Evolutionary conservation across 2,329 filamentous ascomycete species (phyloP).

Genomic region (Seiridium unicorne): DNA sequence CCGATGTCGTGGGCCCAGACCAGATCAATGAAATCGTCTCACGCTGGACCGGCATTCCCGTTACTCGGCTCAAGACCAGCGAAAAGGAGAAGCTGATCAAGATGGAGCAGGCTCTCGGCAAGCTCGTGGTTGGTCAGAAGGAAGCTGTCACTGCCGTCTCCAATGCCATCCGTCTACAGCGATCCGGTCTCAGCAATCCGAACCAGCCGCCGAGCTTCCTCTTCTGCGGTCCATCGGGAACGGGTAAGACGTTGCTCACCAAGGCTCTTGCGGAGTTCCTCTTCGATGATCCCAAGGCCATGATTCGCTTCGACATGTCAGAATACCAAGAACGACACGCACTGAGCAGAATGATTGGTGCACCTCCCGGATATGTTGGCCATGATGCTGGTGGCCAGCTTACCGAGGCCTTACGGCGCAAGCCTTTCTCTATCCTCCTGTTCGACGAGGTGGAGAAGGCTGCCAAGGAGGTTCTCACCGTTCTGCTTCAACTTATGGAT

Average conservation of each 20-base stretch:
- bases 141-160: slow-evolving; percentile 92
- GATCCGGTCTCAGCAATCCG: slow-evolving; percentile 90
- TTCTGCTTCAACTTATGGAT: slow-evolving; percentile 98
- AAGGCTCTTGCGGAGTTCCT: slow-evolving; percentile 97
- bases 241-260: slow-evolving; percentile 94
- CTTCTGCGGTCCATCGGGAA: slow-evolving; percentile 97
- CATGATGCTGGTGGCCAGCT: slow-evolving; percentile 95
- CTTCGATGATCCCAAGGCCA: slow-evolving; percentile 93
- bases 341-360: slow-evolving; percentile 95
- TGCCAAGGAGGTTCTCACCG: slow-evolving; percentile 94
- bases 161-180: slow-evolving; percentile 92
- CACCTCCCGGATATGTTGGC: slow-evolving; percentile 93
- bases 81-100: slow-evolving; percentile 98
- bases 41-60: slow-evolving; percentile 96
- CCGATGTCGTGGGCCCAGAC: slow-evolving; percentile 91
- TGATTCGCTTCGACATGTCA: slow-evolving; percentile 99
- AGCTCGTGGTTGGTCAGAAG: slow-evolving; percentile 88
- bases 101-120: slow-evolving; percentile 85
- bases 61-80: slow-evolving; percentile 87
- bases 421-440: slow-evolving; percentile 94
- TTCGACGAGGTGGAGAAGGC: slow-evolving; percentile 99
- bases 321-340: slow-evolving; percentile 98
- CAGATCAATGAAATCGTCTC: slow-evolving; percentile 99
- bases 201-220: slow-evolving; percentile 98
- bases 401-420: slow-evolving; percentile 88